Evolutionary conservation across 176 grass and related monocot genomes (phyloP).

Genomic region (Tuctoria greenei): DNA sequence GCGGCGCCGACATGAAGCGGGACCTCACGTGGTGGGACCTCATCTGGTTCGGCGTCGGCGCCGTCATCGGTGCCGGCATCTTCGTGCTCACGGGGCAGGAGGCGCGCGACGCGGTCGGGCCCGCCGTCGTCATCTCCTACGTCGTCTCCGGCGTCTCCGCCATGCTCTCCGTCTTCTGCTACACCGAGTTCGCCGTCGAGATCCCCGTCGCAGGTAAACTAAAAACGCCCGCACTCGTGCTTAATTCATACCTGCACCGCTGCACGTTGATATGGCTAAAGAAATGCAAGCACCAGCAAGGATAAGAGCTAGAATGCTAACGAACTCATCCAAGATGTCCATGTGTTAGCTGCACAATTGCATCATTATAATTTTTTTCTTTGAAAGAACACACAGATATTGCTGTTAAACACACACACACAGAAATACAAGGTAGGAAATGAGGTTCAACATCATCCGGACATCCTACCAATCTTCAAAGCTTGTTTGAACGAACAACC

Average conservation of each 20-base stretch:
- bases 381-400: background rate
- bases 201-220: constrained; percentile 77
- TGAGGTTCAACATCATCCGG: too few relatives aligned
- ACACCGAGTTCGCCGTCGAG: constrained; percentile 98
- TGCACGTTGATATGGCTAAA: background rate
- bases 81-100: constrained; percentile 82
- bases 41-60: constrained; percentile 76
- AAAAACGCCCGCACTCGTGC: too few relatives aligned
- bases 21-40: constrained; percentile 88
- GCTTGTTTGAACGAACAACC: too few relatives aligned
- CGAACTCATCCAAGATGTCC: background rate
- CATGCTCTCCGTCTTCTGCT: constrained; percentile 99
- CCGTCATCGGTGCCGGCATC: constrained; percentile 81
- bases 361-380: background rate
- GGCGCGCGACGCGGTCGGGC: constrained; percentile 46
- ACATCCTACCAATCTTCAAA: too few relatives aligned
- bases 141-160: constrained; percentile 85
- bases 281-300: background rate
- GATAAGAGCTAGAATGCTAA: background rate
- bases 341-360: too few relatives aligned
- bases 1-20: constrained; percentile 79
- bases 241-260: too few relatives aligned
- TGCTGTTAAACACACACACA: background rate
- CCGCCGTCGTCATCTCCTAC: constrained; percentile 79
- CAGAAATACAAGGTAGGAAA: background rate